These are phyloP conservation scores for Inonotus obliquus DNA, from an alignment of 1,284 basidiomycete genomes.

Conservation along the genomic window DNA sequence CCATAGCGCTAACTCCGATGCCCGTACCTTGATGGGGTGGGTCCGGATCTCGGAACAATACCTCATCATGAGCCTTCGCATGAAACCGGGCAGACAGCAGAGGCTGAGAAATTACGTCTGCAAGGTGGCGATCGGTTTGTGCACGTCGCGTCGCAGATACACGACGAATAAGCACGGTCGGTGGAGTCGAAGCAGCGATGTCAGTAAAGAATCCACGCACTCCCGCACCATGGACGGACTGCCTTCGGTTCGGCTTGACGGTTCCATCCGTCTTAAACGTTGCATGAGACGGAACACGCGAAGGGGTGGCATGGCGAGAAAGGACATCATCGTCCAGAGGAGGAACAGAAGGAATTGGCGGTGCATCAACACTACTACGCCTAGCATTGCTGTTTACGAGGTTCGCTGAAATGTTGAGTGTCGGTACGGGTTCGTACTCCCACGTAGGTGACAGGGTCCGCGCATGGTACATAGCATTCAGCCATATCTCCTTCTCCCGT, in stretches of 20 bases:
- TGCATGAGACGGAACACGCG: slow-evolving; percentile 1
- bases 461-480: slow-evolving; percentile 55
- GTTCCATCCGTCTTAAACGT: slow-evolving; percentile 12
- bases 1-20: slow-evolving; percentile 43
- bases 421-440: slow-evolving; percentile 57
- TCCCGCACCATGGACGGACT: slow-evolving; percentile 15
- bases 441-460: slow-evolving; percentile 39
- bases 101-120: slow-evolving; percentile 63
- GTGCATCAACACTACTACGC: slow-evolving; percentile 3
- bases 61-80: slow-evolving; percentile 55
- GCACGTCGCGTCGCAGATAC: slow-evolving; percentile 64
- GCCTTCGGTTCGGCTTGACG: slow-evolving; percentile 8
- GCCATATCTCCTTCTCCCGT: slow-evolving; percentile 81
- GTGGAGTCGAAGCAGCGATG: slow-evolving; percentile 39
- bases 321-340: neutral
- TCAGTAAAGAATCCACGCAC: slow-evolving; percentile 26
- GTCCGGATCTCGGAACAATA: slow-evolving; percentile 40
- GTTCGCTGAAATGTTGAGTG: slow-evolving; percentile 32
- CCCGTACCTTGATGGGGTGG: slow-evolving; percentile 38
- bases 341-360: slow-evolving; percentile 12
- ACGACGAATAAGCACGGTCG: slow-evolving; percentile 64
- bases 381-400: neutral
- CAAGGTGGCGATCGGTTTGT: slow-evolving; percentile 60
- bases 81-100: slow-evolving; percentile 58
- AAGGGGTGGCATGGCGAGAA: neutral